Conservation (phyloP, 306 rosid genomes). For the Quercus variabilis region DNA sequence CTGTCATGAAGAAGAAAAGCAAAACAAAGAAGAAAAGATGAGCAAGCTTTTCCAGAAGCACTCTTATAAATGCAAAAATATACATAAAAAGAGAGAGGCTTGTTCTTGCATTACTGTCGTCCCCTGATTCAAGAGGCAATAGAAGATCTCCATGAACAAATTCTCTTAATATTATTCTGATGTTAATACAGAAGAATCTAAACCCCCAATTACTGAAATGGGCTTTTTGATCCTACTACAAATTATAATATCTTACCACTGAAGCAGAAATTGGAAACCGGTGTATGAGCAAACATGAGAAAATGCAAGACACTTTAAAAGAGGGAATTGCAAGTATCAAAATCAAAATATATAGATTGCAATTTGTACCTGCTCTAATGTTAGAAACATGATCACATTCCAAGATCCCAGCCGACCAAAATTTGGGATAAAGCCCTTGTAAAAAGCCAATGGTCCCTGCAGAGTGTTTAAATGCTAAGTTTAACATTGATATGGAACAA, state of each 20-base stretch:
- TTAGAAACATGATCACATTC: conserved; percentile 97
- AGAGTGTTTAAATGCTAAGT: conserved; percentile 25
- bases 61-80: neutral
- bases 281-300: neutral
- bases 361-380: conserved; percentile 82
- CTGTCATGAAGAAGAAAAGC: conserved; percentile 34
- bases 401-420: conserved; percentile 96
- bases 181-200: neutral
- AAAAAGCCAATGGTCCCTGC: conserved; percentile 95
- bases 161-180: neutral
- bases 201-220: neutral
- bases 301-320: neutral
- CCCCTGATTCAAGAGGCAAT: neutral
- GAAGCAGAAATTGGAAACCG: neutral
- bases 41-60: conserved; percentile 1
- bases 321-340: neutral
- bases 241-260: neutral
- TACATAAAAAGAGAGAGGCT: neutral
- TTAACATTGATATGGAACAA: neutral
- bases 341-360: neutral
- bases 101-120: neutral
- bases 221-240: neutral
- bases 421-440: conserved; percentile 91
- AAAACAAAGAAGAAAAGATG: neutral
- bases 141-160: neutral